These are phyloP conservation scores for Setaria italica DNA, from an alignment of 202 grass and related monocot species.

Conservation along the genomic window DNA sequence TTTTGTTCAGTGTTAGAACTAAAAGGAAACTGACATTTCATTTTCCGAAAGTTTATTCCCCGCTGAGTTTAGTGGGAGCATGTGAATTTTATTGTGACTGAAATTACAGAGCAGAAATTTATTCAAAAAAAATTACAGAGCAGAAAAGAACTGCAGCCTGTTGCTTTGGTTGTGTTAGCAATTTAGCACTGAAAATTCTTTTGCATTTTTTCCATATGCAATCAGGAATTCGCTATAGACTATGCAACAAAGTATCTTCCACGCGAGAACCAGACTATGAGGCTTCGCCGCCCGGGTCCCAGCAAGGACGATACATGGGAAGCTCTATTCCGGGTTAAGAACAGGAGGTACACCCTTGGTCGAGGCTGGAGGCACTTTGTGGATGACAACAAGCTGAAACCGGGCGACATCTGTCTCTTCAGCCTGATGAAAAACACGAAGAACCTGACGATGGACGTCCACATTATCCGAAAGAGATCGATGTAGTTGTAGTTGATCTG, in stretches of 20 bases:
- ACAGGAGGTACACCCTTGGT: background rate
- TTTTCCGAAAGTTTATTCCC: background rate
- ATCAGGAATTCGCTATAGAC: slow-evolving; percentile 35
- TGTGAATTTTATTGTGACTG: background rate
- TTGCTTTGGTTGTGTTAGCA: background rate
- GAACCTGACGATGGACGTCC: slow-evolving; percentile 42
- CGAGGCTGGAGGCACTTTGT: slow-evolving; percentile 48
- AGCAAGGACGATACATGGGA: slow-evolving; percentile 33
- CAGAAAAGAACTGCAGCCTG: background rate
- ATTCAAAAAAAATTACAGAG: too few relatives aligned
- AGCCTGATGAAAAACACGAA: slow-evolving; percentile 36
- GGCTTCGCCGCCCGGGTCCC: slow-evolving; percentile 1
- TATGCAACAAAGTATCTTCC: slow-evolving; percentile 41
- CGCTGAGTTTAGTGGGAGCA: background rate
- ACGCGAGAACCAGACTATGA: background rate
- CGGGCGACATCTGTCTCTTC: slow-evolving; percentile 59
- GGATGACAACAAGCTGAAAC: slow-evolving; percentile 50
- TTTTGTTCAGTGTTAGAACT: background rate
- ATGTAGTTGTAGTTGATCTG: background rate
- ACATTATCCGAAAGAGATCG: slow-evolving; percentile 39
- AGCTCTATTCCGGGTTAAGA: background rate
- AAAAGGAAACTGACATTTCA: background rate
- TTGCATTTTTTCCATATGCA: background rate
- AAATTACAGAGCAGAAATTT: background rate
- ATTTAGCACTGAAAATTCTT: background rate